A percentile compares a stretch with the other conserved stretches of the same genome.
Evolutionary conservation across 768 basidiomycete species (phyloP).

Genomic region (Lepiota brunneoincarnata): DNA sequence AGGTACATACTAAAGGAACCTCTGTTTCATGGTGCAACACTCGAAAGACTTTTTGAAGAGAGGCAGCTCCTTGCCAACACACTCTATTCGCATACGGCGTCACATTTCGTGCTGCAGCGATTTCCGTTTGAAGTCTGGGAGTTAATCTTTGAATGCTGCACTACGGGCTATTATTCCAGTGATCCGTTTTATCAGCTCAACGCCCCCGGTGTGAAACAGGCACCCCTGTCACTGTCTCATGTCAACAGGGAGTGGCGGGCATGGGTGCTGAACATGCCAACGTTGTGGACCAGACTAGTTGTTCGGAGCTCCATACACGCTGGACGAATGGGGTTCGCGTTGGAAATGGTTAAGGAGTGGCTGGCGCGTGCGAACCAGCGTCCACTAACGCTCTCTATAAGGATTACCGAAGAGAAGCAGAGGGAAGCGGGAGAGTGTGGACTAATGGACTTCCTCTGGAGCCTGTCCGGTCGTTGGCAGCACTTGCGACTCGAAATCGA

Average conservation of each 20-base stretch:
- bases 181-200: background rate
- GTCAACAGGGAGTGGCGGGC: constrained; percentile 1
- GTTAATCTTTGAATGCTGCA: background rate
- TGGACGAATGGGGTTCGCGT: background rate
- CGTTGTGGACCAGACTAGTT: background rate
- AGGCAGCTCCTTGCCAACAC: background rate
- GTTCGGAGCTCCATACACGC: background rate
- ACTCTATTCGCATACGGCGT: background rate
- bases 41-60: background rate
- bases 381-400: background rate
- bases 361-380: background rate
- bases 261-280: background rate
- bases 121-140: constrained; percentile 2
- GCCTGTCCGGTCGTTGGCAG: background rate
- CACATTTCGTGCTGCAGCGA: background rate
- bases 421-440: background rate
- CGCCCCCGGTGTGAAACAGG: background rate
- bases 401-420: background rate
- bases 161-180: background rate
- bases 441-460: background rate
- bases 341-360: background rate
- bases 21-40: background rate
- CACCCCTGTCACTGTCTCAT: background rate
- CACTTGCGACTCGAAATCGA: background rate
- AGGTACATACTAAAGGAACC: constrained; percentile 1